These are phyloP conservation scores for Eutypella sp. DNA, from an alignment of 2,329 filamentous ascomycete genomes.

Conservation along the genomic window DNA sequence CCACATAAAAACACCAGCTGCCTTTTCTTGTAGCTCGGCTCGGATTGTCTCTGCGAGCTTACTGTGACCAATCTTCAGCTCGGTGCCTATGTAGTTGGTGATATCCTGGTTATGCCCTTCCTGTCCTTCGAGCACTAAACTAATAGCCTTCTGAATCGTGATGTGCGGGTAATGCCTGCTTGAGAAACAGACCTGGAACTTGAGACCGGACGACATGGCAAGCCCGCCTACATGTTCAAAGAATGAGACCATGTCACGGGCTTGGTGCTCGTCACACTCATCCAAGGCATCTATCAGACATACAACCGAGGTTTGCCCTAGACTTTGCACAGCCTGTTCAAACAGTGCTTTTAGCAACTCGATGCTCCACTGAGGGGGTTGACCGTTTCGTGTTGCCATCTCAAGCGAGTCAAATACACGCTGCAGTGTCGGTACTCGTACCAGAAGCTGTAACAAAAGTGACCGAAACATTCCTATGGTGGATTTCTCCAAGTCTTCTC, in stretches of 20 bases:
- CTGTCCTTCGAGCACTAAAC: slow-evolving; percentile 30
- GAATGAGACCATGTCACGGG: slow-evolving; percentile 37
- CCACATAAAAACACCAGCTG: slow-evolving; percentile 41
- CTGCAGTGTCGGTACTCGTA: slow-evolving; percentile 28
- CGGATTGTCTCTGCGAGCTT: slow-evolving; percentile 20
- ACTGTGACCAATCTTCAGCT: slow-evolving; percentile 21
- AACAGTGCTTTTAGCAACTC: slow-evolving; percentile 20
- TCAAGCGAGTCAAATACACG: slow-evolving; percentile 21
- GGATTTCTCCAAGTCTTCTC: slow-evolving; percentile 38
- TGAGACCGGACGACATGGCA: slow-evolving; percentile 4
- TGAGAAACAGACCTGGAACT: slow-evolving; percentile 37
- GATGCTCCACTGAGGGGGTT: neutral
- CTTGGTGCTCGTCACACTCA: slow-evolving; percentile 39
- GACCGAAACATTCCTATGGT: slow-evolving; percentile 45
- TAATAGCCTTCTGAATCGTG: slow-evolving; percentile 20
- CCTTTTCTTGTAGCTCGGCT: slow-evolving; percentile 28
- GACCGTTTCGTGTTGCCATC: neutral
- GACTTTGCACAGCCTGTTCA: slow-evolving; percentile 9
- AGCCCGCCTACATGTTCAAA: slow-evolving; percentile 34
- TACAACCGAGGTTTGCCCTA: slow-evolving; percentile 4
- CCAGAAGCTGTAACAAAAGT: slow-evolving; percentile 41
- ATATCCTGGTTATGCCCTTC: slow-evolving; percentile 28
- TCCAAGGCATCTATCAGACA: slow-evolving; percentile 36
- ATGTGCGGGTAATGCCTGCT: slow-evolving; percentile 32
- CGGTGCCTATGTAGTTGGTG: slow-evolving; percentile 25